Conservation (phyloP, 2,329 filamentous ascomycete species). For the Macrophomina phaseolina region DNA sequence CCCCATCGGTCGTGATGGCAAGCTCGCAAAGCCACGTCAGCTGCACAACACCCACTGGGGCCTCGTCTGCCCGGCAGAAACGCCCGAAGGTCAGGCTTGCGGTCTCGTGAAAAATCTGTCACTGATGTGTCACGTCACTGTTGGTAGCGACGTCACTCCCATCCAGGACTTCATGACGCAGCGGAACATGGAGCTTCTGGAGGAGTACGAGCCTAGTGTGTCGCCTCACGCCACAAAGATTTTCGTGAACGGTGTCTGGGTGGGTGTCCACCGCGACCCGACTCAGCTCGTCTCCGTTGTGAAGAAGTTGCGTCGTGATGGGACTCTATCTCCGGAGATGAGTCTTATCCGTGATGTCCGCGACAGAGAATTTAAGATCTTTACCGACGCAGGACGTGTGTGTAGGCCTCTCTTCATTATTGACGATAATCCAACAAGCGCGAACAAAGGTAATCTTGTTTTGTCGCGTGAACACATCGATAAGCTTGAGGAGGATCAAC, state of each 20-base stretch:
- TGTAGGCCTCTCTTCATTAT: slow-evolving; percentile 94
- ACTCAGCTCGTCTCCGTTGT: slow-evolving; percentile 82
- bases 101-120: slow-evolving; percentile 97
- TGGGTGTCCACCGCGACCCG: slow-evolving; percentile 90
- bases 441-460: slow-evolving; percentile 77
- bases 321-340: slow-evolving; percentile 87
- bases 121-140: slow-evolving; percentile 97
- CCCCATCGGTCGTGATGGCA: slow-evolving; percentile 95
- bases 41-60: slow-evolving; percentile 99
- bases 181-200: slow-evolving; percentile 92
- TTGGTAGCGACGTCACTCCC: slow-evolving; percentile 87
- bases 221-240: slow-evolving; percentile 96
- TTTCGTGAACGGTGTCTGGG: slow-evolving; percentile 98
- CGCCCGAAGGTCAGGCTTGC: slow-evolving; percentile 97
- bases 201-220: slow-evolving; percentile 73
- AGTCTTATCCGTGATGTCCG: slow-evolving; percentile 95
- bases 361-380: slow-evolving; percentile 97
- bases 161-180: slow-evolving; percentile 96
- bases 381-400: slow-evolving; percentile 94
- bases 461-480: slow-evolving; percentile 84
- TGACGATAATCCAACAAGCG: slow-evolving; percentile 78
- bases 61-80: slow-evolving; percentile 94
- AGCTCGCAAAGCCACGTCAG: slow-evolving; percentile 96
- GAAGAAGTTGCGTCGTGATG: slow-evolving; percentile 76
- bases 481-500: slow-evolving; percentile 75